Base-by-base conservation (phyloP, 2,329 filamentous ascomycete genomes). In the Penicillium brasilianum region DNA sequence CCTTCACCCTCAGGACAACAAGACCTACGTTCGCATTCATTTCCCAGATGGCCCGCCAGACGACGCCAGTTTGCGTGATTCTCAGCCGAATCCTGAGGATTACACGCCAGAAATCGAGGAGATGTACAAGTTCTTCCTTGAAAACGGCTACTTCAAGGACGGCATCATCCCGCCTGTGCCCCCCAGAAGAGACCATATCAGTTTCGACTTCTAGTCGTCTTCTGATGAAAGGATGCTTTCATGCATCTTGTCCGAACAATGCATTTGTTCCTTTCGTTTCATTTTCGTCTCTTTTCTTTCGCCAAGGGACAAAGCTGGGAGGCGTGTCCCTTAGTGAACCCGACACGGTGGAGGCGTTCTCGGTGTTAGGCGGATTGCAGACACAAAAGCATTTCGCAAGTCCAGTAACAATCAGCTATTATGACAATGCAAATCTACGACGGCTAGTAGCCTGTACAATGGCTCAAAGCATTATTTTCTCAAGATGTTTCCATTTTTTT, bases 121-220 rank as follows among this genome's bases (percentile, higher is more conserved):
- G 39, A 83, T 86, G 49, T 96, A 93, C 78, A 80, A 81, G 60
- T 81, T 84, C 48, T 88, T 93, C 72, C 80, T 83, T 49, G 81
- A 86, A 64, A 85, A 85, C 20, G 91, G 91, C 0, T 77, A 74
- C 34, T 97, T 96, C 74, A 82, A 85, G 44, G 87, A 87, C 37
- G 89, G 88, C 0, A 70, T 88, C 7, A 90, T 97, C 79, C 93
- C 93, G 0, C 83, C 90, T 68, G 79, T 92, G 49, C 91, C 93
- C 20, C 93, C 93, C 0, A 88, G 88, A 76, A 83, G 87, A 63
- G 92, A 94, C 71, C 94, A 88, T 82, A 88, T 87, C 66, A 77
- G 80, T 30, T 94, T 90, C 85, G 87, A 92, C 72, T 88, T 94
- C 69, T 93, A 76, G 39, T 25, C 46, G 13, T 43, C 36, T 44